Evolutionary conservation across 768 basidiomycete genomes (phyloP), one percentile per base, ranked within the genome.

Genomic region (Russula compacta): DNA sequence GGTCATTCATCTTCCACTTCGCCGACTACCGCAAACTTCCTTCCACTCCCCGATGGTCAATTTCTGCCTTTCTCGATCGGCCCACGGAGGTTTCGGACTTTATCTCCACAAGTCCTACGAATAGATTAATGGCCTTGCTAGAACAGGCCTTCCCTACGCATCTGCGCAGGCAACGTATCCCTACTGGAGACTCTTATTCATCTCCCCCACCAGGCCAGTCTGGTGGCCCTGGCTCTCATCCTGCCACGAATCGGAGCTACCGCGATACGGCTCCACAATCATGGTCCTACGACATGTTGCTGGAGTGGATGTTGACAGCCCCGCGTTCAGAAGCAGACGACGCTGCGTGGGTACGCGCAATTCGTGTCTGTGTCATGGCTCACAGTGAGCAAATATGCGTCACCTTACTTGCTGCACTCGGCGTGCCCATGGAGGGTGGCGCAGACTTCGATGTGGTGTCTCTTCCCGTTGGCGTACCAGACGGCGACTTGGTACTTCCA

Each of bases 381-480:
- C 64, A 61, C 58, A 65, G 56, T 24, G 66, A 66, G 54, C 66
- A 66, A 50, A 64, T 66, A 35, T 65, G 64, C 43, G 64, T 61
- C 39, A 61, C 44, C 4, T 42, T 66, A 46, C 64, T 66, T 46
- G 53, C 57, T 38, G 66, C 66, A 19, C 64, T 66, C 53, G 66
- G 66, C 21, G 64, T 66, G 36, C 66, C 66, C 21, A 61, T 66
- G 59, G 66, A 66, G 53, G 66, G 66, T 19, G 49, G 59, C 8
- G 63, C 58, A 14, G 59, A 56, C 50, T 52, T 60, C 17, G 66
- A 66, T 29, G 38, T 57, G n/a, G 53, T 58, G 10, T 46, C 55
- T n/a, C 53, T 59, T 7, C 63, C 63, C 10, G 35, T 63, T 36
- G 63, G 53, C 12, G 32, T 61, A 35, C 59, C 59, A 24, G 59